A percentile compares a stretch with the other conserved stretches of the same genome.
phyloP scores from a whole-genome alignment of 2,329 filamentous ascomycete genomes.

The Monosporascus sp. region DNA sequence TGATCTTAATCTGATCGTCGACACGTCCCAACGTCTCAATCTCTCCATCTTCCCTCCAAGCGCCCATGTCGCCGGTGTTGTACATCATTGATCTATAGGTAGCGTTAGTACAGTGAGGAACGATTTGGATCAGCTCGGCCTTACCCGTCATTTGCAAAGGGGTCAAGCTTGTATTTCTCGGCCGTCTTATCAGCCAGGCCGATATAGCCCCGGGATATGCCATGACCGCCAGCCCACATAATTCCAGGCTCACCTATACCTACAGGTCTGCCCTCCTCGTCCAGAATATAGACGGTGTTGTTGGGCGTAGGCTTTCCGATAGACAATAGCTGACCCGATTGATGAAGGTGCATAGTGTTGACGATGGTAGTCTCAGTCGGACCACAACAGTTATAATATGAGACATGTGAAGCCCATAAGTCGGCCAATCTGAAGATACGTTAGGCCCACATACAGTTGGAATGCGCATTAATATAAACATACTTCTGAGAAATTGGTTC shows the following conservation, averaged over 20 bases:
- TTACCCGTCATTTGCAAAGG: conserved; percentile 48
- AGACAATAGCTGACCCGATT: conserved; percentile 39
- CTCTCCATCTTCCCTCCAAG: conserved; percentile 48
- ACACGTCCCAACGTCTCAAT: conserved; percentile 51
- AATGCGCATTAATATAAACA: conserved; percentile 8
- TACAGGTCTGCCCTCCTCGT: conserved; percentile 40
- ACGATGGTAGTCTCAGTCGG: conserved; percentile 57
- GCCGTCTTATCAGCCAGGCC: conserved; percentile 47
- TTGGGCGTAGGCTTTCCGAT: conserved; percentile 55
- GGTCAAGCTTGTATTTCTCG: conserved; percentile 44
- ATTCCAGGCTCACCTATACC: conserved; percentile 42
- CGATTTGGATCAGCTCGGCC: conserved; percentile 7
- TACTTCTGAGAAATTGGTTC: conserved; percentile 43
- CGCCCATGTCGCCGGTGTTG: conserved; percentile 55
- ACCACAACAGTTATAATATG: conserved; percentile 54
- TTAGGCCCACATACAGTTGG: not conserved
- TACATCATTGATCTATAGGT: conserved; percentile 44
- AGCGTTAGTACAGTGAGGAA: not conserved
- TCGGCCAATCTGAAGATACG: conserved; percentile 42
- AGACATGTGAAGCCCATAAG: conserved; percentile 45
- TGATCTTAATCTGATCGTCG: conserved; percentile 61
- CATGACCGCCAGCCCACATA: conserved; percentile 54
- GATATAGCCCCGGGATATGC: conserved; percentile 52
- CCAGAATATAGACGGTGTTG: conserved; percentile 51
- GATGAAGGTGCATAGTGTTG: conserved; percentile 51